Percentiles rank a stretch among this genome's conserved stretches.
phyloP scores from a whole-genome alignment of 306 rosid genomes.

The Arachis stenosperma region DNA sequence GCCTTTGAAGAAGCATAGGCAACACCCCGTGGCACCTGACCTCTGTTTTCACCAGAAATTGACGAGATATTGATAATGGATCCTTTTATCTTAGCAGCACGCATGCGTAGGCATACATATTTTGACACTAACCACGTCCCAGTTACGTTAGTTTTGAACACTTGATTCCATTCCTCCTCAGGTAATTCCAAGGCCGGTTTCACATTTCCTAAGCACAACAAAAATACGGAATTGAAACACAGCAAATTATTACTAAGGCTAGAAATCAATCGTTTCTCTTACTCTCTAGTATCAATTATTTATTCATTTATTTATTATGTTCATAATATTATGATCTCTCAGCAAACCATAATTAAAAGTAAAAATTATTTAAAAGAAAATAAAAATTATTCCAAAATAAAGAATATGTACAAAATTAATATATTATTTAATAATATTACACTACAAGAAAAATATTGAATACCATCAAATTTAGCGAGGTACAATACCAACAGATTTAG shows the following conservation, averaged over 20 bases:
- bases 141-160: conserved; percentile 56
- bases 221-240: neutral
- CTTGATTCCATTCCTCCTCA: conserved; percentile 75
- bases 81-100: conserved; percentile 57
- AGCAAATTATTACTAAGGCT: neutral
- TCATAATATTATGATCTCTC: neutral
- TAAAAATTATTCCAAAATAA: no score
- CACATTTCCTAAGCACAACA: conserved; percentile 55
- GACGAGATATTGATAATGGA: conserved; percentile 78
- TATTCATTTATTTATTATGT: no score
- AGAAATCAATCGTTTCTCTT: neutral
- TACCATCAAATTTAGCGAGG: no score
- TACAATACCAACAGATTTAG: no score
- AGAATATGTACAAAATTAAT: no score
- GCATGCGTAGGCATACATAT: conserved; percentile 59
- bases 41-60: conserved; percentile 60
- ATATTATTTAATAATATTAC: no score
- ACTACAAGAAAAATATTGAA: no score
- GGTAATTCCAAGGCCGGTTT: conserved; percentile 55
- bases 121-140: conserved; percentile 86
- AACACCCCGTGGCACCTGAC: conserved; percentile 62
- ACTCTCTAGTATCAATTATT: no score
- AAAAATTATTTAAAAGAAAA: no score
- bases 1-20: conserved; percentile 70
- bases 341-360: neutral